Evolutionary conservation across 1,284 basidiomycete genomes (phyloP), one percentile per base, ranked within the genome.

Genomic region (Moniliella sp.): DNA sequence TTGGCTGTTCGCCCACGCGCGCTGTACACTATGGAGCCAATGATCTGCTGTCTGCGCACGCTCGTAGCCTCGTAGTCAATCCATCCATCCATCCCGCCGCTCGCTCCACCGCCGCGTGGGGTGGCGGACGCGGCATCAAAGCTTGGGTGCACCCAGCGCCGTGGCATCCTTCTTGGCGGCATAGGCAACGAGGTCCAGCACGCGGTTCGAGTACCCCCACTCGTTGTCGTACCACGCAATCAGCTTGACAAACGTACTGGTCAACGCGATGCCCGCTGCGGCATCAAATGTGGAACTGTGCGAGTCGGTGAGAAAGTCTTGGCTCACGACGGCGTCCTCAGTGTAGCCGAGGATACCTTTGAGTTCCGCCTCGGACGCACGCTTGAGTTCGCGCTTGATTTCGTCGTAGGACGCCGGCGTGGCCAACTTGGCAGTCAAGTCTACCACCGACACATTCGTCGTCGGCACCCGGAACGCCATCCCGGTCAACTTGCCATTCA

Each of bases 401-500:
- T 82, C 70, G 14, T 84, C 81, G 68, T 93, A 93, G 25, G 71
- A 63, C 27, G 60, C 57, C 28, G 65, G 57, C 71, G 83, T 93
- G 69, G 84, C 79, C 56, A 83, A 70, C 57, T 88, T 82, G 57
- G 74, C 78, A 48, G 91, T 84, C 46, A 99, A 74, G 68, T 99
- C 88, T 61, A 99, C 88, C 47, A 97, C 91, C 18, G 29, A n/a
- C n/a, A n/a, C 91, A 59, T 97, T 80, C 55, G 80, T 68, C 45
- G 83, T 91, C 49, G 88, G 91, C 39, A 97, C 77, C 69, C 88
- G 91, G 86, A 97, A 94, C 31, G 88, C 57, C 64, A 94, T 77
- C 66, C 83, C 83, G 44, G 79, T 82, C 18, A 61, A 76, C 71
- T 94, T 97, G 69, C 88, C 88, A 67, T 94, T 93, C 55, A 99